A percentile compares a stretch with the other conserved stretches of the same genome.
These are phyloP conservation scores for Barnettozyma californica DNA, from an alignment of 805 yeast genomes.

Conservation along the genomic window DNA sequence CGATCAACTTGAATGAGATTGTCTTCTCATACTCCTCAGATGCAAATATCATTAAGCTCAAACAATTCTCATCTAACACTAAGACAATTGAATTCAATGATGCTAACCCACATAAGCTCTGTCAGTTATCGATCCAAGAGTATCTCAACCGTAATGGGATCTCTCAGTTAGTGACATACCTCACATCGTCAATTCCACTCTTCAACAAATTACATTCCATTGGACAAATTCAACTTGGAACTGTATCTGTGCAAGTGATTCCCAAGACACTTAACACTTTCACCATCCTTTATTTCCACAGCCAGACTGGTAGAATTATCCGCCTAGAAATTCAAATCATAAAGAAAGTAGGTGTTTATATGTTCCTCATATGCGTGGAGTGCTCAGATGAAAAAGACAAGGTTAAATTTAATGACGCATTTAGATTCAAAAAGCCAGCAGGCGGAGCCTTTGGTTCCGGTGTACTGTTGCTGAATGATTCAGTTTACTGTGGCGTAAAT, in stretches of 20 bases:
- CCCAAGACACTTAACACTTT: conserved; percentile 18
- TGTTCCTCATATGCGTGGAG: conserved; percentile 4
- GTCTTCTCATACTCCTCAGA: conserved; percentile 19
- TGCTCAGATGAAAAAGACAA: conserved; percentile 1
- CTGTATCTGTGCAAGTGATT: conserved; percentile 13
- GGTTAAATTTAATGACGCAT: neutral
- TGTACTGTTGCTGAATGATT: conserved; percentile 5
- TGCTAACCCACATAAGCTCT: conserved; percentile 22
- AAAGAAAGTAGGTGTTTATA: neutral
- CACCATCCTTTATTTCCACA: conserved; percentile 16
- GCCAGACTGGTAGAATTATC: conserved; percentile 3
- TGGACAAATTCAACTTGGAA: neutral
- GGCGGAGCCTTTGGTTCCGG: neutral
- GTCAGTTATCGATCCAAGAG: conserved; percentile 19
- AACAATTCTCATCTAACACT: neutral
- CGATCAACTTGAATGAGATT: conserved; percentile 23
- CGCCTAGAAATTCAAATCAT: conserved; percentile 14
- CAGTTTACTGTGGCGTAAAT: conserved; percentile 1
- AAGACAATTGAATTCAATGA: conserved; percentile 20
- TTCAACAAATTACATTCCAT: conserved; percentile 17
- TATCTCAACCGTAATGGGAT: conserved; percentile 19
- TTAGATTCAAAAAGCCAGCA: neutral
- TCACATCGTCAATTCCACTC: conserved; percentile 18
- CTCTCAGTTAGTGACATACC: conserved; percentile 7
- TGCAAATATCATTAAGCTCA: conserved; percentile 10